phyloP scores from a whole-genome alignment of 148 eudicot species.

The Selenicereus undatus region DNA sequence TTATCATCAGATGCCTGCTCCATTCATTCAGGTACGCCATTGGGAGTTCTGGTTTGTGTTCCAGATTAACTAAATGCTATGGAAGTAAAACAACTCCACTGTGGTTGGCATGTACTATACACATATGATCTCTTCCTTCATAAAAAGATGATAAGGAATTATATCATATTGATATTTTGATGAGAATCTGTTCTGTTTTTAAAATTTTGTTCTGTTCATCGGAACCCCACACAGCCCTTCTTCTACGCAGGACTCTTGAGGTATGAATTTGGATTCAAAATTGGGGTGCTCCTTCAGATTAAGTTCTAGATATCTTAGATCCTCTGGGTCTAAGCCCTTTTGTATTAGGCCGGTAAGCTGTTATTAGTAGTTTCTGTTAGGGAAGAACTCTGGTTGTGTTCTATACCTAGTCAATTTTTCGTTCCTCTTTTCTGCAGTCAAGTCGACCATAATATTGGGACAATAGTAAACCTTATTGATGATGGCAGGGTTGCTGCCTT shows the following conservation, averaged over 20 bases:
- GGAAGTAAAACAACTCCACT: background rate
- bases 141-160: background rate
- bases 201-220: background rate
- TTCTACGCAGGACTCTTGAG: too few relatives aligned
- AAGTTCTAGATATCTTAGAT: background rate
- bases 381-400: background rate
- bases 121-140: background rate
- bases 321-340: background rate
- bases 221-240: too few relatives aligned
- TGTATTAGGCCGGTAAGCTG: background rate
- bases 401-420: background rate
- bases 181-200: background rate
- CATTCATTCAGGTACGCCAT: conserved; percentile 79
- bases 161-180: too few relatives aligned
- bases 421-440: background rate
- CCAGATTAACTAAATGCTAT: background rate
- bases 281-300: background rate
- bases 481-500: background rate
- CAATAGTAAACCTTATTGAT: background rate
- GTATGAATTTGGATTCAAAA: too few relatives aligned
- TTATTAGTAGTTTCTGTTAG: background rate
- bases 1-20: conserved; percentile 99
- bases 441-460: background rate
- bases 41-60: background rate
- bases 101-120: background rate